These are phyloP conservation scores for Lasiodiplodia citricola DNA, from an alignment of 2,329 filamentous ascomycete genomes.

Conservation along the genomic window DNA sequence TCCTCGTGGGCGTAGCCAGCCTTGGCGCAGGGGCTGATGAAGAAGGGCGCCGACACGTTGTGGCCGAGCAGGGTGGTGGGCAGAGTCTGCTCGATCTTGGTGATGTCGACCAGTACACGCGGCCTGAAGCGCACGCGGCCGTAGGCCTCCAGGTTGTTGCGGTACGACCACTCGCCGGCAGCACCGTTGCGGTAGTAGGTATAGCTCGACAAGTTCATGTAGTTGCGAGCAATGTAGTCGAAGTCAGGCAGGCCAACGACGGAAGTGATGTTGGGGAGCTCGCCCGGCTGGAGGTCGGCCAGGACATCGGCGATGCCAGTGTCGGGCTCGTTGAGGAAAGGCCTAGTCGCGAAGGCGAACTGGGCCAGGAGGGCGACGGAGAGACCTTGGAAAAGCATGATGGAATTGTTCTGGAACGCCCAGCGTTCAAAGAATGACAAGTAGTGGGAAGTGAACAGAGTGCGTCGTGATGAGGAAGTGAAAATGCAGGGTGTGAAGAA, in stretches of 20 bases:
- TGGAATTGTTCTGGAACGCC: not conserved
- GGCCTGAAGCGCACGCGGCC: conserved; percentile 56
- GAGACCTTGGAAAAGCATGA: conserved; percentile 17
- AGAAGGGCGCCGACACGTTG: conserved; percentile 62
- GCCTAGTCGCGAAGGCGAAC: conserved; percentile 39
- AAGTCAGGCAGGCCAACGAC: conserved; percentile 61
- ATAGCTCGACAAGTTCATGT: conserved; percentile 55
- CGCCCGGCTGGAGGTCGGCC: conserved; percentile 36
- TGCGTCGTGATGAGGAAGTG: not conserved
- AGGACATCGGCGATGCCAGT: conserved; percentile 41
- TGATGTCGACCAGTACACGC: conserved; percentile 57
- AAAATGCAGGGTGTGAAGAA: not conserved
- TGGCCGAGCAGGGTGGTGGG: conserved; percentile 59
- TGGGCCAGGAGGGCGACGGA: conserved; percentile 29
- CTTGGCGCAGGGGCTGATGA: conserved; percentile 53
- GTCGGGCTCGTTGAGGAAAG: conserved; percentile 44
- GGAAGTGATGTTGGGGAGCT: conserved; percentile 50
- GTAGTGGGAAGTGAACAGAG: not conserved
- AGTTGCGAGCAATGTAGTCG: conserved; percentile 57
- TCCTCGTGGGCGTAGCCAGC: conserved; percentile 52
- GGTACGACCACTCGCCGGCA: conserved; percentile 61
- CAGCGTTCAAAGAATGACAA: conserved; percentile 20
- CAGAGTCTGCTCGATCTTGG: conserved; percentile 47
- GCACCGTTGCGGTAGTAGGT: conserved; percentile 65
- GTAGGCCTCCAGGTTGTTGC: conserved; percentile 63